Evolutionary conservation across 1,139 yeast genomes (phyloP), one percentile per base, ranked within the genome.

Genomic region (Cylindricascospora bacillispora): DNA sequence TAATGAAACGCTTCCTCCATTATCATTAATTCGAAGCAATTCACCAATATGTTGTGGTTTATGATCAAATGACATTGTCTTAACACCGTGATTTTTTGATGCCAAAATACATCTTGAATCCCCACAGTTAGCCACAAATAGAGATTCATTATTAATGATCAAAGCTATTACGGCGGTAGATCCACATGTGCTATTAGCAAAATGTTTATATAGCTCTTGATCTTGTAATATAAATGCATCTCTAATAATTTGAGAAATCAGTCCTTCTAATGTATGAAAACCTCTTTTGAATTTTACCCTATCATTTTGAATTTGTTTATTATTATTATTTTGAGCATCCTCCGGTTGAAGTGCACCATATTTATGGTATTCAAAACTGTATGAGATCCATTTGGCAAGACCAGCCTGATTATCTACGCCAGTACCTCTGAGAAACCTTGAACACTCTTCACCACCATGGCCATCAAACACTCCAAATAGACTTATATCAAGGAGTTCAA

Each of bases 41-140:
- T 79, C 92, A n/a, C 85, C 83, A 58, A 76, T 65, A 39, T 70
- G 73, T 22, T 71, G 68, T 1, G 92, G 89, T 45, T 79, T 79
- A 49, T 79, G 92, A 49, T 79, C 92, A 51, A 65, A 77, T 10
- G 82, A 73, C 32, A 78, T 54, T 3, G 74, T 67, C 49, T 79
- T 79, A 9, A 77, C 62, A 6, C 59, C 49, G 16, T 39, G 33
- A 13, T 40, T 37, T 33, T 47, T 46, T 1, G 49, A 40, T 2
- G 80, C 70, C 31, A 75, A 42, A 4, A 78, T 67, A 38, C 81
- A 67, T 37, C 92, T 60, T 4, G 85, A 75, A 52, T 79, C 92
- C 2, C 92, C 92, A 3, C 81, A 65, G 39, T 79, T 79, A 11
- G 81, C 79, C 13, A 73, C 76, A 38, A 63, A 71, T 16, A 60